A percentile compares a stretch with the other conserved stretches of the same genome.
phyloP scores from a whole-genome alignment of 768 basidiomycete genomes.

The Rhizopogon salebrosus region DNA sequence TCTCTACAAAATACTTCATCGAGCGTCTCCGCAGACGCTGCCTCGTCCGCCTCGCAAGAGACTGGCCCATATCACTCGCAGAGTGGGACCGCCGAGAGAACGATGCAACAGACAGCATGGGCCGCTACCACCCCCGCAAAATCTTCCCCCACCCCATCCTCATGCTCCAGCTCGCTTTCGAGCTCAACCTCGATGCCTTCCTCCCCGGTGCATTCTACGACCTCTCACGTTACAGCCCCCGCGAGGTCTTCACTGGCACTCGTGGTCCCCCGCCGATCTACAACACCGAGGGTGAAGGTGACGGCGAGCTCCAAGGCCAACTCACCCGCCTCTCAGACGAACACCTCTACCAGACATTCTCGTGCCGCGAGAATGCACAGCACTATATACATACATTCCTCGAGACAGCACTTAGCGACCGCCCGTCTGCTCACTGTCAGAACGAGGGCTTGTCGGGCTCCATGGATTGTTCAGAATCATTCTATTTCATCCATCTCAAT shows the following conservation, averaged over 20 bases:
- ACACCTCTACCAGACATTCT: slow-evolving; percentile 41
- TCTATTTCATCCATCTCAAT: slow-evolving; percentile 74
- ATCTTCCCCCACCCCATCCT: slow-evolving; percentile 62
- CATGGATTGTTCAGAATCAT: slow-evolving; percentile 55
- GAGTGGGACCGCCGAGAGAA: slow-evolving; percentile 70
- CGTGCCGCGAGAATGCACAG: slow-evolving; percentile 63
- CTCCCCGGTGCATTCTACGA: slow-evolving; percentile 75
- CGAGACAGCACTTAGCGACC: slow-evolving; percentile 45
- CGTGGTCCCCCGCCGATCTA: slow-evolving; percentile 28
- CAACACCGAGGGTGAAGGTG: slow-evolving; percentile 14
- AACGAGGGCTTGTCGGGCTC: slow-evolving; percentile 28
- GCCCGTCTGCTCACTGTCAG: slow-evolving; percentile 46
- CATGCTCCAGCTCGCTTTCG: slow-evolving; percentile 63
- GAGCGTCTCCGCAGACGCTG: slow-evolving; percentile 60
- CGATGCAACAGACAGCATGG: slow-evolving; percentile 41
- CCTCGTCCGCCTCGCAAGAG: slow-evolving; percentile 48
- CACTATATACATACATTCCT: slow-evolving; percentile 59
- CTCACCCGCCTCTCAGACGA: slow-evolving; percentile 31
- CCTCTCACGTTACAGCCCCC: slow-evolving; percentile 66
- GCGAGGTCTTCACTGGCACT: slow-evolving; percentile 58
- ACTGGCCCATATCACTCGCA: slow-evolving; percentile 64
- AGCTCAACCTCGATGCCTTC: slow-evolving; percentile 51
- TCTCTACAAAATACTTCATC: slow-evolving; percentile 74
- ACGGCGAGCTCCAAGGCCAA: slow-evolving; percentile 2
- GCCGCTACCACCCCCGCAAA: slow-evolving; percentile 57